Conservation (phyloP, 306 rosid species). For the Argentina anserina region DNA sequence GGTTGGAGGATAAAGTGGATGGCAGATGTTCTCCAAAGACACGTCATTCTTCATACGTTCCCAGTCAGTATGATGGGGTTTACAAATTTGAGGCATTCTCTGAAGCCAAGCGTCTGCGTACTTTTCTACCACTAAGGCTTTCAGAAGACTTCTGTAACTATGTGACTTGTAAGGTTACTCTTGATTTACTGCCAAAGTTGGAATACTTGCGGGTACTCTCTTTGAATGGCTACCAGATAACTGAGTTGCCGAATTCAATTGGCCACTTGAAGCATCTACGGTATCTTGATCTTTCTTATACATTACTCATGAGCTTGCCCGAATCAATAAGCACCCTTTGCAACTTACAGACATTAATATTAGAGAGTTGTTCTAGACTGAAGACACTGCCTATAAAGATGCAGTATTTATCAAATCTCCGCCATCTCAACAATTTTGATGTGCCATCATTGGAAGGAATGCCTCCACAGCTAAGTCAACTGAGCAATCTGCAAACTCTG, state of each 20-base stretch:
- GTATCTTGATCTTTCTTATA: constrained; percentile 6
- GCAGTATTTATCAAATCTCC: background rate
- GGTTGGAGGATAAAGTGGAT: background rate
- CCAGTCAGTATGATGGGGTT: background rate
- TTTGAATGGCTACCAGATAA: background rate
- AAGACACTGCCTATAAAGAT: background rate
- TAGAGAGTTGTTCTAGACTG: background rate
- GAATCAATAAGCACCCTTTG: background rate
- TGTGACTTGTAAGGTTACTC: background rate
- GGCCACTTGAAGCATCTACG: background rate
- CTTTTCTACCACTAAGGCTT: constrained; percentile 6
- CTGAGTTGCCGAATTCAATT: constrained; percentile 4
- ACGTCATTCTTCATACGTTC: constrained; percentile 26
- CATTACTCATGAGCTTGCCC: constrained; percentile 1
- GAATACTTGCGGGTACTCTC: constrained; percentile 7
- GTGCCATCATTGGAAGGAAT: background rate
- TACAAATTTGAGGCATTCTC: background rate
- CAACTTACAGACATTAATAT: constrained; percentile 12
- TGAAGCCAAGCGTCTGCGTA: constrained; percentile 1
- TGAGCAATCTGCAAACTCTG: constrained; percentile 12
- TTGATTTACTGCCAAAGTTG: background rate
- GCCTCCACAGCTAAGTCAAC: constrained; percentile 15
- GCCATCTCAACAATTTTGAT: background rate
- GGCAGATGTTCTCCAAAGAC: background rate
- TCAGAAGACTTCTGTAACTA: background rate